Percentiles rank a stretch among this genome's conserved stretches.
phyloP scores from a whole-genome alignment of 108 stramenopile species.

The Chaetoceros tenuissimus region DNA sequence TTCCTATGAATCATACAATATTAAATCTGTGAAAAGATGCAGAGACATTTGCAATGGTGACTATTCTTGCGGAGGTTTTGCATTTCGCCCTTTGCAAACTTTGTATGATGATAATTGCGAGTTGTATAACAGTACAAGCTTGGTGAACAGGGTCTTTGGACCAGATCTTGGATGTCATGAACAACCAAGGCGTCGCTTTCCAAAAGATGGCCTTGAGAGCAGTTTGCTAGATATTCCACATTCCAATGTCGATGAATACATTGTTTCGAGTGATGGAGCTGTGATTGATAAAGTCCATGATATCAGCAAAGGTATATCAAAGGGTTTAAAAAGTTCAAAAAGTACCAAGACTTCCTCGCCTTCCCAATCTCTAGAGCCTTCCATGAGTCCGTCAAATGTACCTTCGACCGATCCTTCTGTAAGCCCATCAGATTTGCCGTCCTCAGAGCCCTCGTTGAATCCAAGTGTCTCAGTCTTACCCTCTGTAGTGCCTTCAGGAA shows the following conservation, averaged over 20 bases:
- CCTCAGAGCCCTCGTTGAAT: neutral
- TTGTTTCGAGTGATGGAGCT: neutral
- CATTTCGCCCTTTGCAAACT: neutral
- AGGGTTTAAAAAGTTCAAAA: neutral
- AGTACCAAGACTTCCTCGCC: neutral
- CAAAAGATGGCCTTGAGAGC: neutral
- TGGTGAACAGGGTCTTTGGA: neutral
- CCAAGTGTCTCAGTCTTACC: neutral
- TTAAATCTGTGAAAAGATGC: neutral
- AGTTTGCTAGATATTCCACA: neutral
- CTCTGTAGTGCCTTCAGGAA: neutral
- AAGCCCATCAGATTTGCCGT: neutral
- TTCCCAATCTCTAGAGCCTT: neutral
- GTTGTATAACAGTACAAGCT: neutral
- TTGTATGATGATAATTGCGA: neutral
- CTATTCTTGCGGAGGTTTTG: neutral
- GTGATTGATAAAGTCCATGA: neutral
- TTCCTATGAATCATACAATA: neutral
- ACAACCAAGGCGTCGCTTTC: neutral
- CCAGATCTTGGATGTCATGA: neutral
- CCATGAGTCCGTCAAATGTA: neutral
- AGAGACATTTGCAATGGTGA: neutral
- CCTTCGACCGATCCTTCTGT: neutral
- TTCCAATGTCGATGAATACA: neutral
- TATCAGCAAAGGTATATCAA: no score